Conservation (phyloP, 2,329 filamentous ascomycete genomes). For the Penicillium sp. region DNA sequence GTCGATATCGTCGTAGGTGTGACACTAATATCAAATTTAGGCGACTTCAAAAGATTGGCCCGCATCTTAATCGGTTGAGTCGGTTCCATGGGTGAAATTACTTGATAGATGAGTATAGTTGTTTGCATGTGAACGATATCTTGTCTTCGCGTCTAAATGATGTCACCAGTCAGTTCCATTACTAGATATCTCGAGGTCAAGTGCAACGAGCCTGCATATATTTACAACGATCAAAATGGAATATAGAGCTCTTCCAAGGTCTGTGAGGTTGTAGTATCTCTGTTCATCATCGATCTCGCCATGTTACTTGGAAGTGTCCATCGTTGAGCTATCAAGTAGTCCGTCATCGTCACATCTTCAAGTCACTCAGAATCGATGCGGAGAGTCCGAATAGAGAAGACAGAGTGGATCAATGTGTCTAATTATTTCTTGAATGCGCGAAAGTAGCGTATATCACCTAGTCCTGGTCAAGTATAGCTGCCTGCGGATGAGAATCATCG, state of each 20-base stretch:
- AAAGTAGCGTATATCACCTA: not conserved
- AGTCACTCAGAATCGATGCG: not conserved
- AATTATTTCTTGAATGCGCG: not conserved
- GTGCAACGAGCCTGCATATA: no score
- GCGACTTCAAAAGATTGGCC: conserved; percentile 7
- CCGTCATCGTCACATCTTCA: not conserved
- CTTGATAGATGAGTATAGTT: not conserved
- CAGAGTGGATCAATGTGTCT: not conserved
- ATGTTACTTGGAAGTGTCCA: not conserved
- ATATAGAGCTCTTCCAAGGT: no score
- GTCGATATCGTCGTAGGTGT: not conserved
- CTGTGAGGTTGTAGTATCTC: not conserved
- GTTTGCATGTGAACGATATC: not conserved
- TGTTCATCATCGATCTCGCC: not conserved
- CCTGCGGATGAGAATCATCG: not conserved
- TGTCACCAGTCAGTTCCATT: not conserved
- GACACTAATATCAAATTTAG: conserved; percentile 1
- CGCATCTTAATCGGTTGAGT: conserved; percentile 1
- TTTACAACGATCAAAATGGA: no score
- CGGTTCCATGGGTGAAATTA: not conserved
- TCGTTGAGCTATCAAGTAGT: not conserved
- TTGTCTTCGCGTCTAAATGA: not conserved
- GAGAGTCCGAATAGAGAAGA: not conserved
- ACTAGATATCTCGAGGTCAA: not conserved
- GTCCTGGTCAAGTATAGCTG: not conserved